Conservation (phyloP, 306 rosid genomes). For the Erythrophleum fordii region DNA sequence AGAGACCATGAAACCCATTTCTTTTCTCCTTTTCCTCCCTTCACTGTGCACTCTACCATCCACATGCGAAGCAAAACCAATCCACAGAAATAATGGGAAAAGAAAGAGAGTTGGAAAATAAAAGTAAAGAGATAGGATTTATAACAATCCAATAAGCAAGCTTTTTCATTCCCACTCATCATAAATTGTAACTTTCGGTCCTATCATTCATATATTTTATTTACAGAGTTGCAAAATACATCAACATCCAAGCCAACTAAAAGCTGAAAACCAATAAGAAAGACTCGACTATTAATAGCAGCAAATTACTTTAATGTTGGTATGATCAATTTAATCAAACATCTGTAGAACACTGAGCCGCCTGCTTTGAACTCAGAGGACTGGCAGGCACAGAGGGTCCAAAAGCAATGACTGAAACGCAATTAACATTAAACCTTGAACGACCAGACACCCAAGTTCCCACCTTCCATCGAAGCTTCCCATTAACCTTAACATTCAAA, state of each 20-base stretch:
- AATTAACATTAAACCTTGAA: constrained; percentile 69
- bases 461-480: constrained; percentile 84
- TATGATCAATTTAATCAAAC: not conserved
- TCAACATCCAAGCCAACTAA: constrained; percentile 49
- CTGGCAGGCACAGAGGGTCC: constrained; percentile 55
- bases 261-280: constrained; percentile 14
- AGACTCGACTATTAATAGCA: not conserved
- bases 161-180: constrained; percentile 45
- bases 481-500: constrained; percentile 66
- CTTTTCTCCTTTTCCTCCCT: constrained; percentile 23
- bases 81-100: constrained; percentile 29
- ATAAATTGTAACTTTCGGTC: constrained; percentile 36
- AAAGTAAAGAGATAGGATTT: constrained; percentile 39
- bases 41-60: constrained; percentile 6
- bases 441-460: constrained; percentile 94
- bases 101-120: not conserved
- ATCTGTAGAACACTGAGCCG: constrained; percentile 57
- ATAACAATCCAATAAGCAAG: constrained; percentile 34
- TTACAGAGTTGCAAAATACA: constrained; percentile 44
- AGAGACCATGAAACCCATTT: constrained; percentile 34
- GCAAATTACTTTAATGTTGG: not conserved
- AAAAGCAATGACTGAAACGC: constrained; percentile 71
- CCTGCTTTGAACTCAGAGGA: constrained; percentile 64
- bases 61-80: constrained; percentile 43
- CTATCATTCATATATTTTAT: constrained; percentile 47